Evolutionary conservation across 2,329 filamentous ascomycete genomes (phyloP).

Genomic region (Xylariales sp.): DNA sequence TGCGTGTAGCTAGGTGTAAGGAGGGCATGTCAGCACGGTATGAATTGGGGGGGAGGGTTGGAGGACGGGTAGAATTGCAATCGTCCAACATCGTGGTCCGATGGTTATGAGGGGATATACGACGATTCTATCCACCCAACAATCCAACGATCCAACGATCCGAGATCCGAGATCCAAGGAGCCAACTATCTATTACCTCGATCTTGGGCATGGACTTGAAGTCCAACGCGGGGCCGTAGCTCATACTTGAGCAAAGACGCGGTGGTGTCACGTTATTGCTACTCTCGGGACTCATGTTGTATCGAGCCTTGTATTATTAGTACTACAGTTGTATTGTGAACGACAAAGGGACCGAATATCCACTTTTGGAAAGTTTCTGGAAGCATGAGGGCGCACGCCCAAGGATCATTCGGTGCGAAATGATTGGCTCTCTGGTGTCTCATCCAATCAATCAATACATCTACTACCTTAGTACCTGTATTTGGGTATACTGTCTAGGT

Average conservation of each 20-base stretch:
- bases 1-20: slow-evolving; percentile 28
- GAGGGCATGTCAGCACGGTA: slow-evolving; percentile 17
- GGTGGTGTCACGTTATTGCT: not conserved
- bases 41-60: not conserved
- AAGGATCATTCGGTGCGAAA: slow-evolving; percentile 5
- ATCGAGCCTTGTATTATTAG: not conserved
- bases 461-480: too few relatives aligned
- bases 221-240: slow-evolving; percentile 20
- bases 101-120: not conserved
- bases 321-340: not conserved
- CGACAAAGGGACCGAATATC: slow-evolving; percentile 24
- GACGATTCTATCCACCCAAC: not conserved
- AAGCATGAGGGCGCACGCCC: slow-evolving; percentile 6
- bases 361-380: slow-evolving; percentile 30
- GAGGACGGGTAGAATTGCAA: not conserved
- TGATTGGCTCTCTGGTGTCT: slow-evolving; percentile 11
- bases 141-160: not conserved
- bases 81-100: not conserved
- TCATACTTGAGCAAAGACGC: slow-evolving; percentile 15
- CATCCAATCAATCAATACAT: not conserved
- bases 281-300: not conserved
- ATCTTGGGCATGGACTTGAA: slow-evolving; percentile 43
- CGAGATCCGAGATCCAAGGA: too few relatives aligned
- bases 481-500: too few relatives aligned
- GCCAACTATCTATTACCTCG: slow-evolving; percentile 32